These are phyloP conservation scores for Spathaspora sp. DNA, from an alignment of 805 yeast genomes.

Conservation along the genomic window DNA sequence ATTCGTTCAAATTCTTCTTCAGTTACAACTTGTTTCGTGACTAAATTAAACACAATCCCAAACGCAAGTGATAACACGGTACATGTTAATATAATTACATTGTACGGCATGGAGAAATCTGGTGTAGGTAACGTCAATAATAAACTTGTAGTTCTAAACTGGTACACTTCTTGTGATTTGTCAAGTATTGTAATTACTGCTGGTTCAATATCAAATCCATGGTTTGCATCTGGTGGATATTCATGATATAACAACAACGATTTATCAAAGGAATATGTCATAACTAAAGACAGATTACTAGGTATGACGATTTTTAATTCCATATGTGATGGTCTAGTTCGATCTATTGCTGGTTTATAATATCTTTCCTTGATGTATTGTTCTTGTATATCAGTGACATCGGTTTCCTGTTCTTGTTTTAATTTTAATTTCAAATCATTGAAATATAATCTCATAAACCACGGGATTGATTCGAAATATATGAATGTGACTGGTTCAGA, in stretches of 20 bases:
- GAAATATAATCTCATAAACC: slow-evolving; percentile 84
- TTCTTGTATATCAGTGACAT: slow-evolving; percentile 15
- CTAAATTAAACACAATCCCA: slow-evolving; percentile 78
- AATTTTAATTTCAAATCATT: slow-evolving; percentile 54
- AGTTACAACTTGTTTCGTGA: slow-evolving; percentile 70
- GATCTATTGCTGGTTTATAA: slow-evolving; percentile 76
- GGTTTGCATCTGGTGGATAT: slow-evolving; percentile 99
- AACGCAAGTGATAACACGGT: slow-evolving; percentile 91
- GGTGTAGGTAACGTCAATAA: slow-evolving; percentile 90
- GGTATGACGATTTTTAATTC: slow-evolving; percentile 70
- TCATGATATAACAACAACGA: slow-evolving; percentile 80
- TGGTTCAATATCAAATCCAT: slow-evolving; percentile 93
- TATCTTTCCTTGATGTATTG: slow-evolving; percentile 46
- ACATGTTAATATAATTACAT: slow-evolving; percentile 89
- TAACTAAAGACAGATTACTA: slow-evolving; percentile 51
- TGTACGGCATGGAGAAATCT: slow-evolving; percentile 98
- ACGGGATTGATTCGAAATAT: slow-evolving; percentile 82
- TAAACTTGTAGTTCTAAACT: slow-evolving; percentile 80
- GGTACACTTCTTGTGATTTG: slow-evolving; percentile 30
- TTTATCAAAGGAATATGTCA: slow-evolving; percentile 82
- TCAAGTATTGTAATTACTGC: slow-evolving; percentile 65
- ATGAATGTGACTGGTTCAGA: slow-evolving; percentile 45
- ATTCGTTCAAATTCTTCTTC: slow-evolving; percentile 52
- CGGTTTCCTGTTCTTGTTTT: slow-evolving; percentile 15
- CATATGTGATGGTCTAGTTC: slow-evolving; percentile 77